These are phyloP conservation scores for Trichoderma lentiforme DNA, from an alignment of 2,329 filamentous ascomycete genomes.

Conservation along the genomic window DNA sequence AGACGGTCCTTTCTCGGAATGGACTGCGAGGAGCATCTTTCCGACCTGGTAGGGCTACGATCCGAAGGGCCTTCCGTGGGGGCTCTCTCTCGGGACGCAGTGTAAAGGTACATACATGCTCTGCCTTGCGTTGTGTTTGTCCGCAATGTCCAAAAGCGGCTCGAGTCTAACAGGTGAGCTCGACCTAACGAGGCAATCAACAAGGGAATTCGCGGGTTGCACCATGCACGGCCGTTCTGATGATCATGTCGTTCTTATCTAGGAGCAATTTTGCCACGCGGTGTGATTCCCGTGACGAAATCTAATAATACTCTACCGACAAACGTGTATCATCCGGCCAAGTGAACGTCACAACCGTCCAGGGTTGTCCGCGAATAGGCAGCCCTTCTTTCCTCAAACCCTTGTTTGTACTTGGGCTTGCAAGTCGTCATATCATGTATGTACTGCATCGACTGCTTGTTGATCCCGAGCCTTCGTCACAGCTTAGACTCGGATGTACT, in stretches of 20 bases:
- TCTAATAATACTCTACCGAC: slow-evolving; percentile 10
- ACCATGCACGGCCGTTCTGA: background rate
- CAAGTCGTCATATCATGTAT: background rate
- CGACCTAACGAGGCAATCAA: background rate
- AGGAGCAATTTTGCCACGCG: background rate
- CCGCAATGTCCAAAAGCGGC: background rate
- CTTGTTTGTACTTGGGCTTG: background rate
- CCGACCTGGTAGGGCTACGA: slow-evolving; percentile 11
- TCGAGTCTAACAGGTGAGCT: background rate
- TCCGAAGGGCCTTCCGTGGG: background rate
- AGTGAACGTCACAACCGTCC: background rate
- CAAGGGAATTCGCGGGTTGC: background rate
- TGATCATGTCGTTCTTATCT: background rate
- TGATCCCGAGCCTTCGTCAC: slow-evolving; percentile 20
- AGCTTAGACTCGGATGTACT: slow-evolving; percentile 31
- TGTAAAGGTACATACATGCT: background rate
- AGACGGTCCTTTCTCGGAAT: background rate
- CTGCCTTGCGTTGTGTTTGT: background rate
- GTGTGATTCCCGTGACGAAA: background rate
- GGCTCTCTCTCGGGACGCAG: background rate
- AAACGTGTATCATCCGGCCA: background rate
- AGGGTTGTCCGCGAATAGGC: background rate
- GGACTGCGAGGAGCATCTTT: background rate
- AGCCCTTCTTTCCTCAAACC: background rate
- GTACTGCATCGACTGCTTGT: background rate